phyloP scores from a whole-genome alignment of 768 basidiomycete genomes.

The Piloderma croceum region DNA sequence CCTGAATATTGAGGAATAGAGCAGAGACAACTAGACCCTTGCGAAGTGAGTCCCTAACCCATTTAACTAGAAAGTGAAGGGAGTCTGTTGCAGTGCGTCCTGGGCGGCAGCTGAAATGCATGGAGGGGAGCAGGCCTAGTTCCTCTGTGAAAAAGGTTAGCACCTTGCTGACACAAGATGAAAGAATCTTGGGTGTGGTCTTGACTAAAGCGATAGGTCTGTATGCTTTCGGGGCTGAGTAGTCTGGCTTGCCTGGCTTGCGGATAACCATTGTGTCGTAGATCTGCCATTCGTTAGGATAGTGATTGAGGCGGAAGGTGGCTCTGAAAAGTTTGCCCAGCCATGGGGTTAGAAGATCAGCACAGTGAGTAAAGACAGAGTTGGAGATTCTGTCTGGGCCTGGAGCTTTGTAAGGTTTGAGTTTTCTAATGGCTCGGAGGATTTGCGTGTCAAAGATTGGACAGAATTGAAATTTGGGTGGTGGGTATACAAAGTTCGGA shows the following conservation, averaged over 20 bases:
- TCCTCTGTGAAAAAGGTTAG: conserved; percentile 5
- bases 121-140: conserved; percentile 20
- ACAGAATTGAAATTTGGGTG: background rate
- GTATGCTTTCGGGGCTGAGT: conserved; percentile 23
- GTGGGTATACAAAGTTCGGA: conserved; percentile 5
- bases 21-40: conserved; percentile 16
- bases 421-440: background rate
- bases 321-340: conserved; percentile 26
- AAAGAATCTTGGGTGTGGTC: conserved; percentile 9
- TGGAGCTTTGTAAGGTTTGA: conserved; percentile 18
- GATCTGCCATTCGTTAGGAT: conserved; percentile 20
- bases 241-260: too few species aligned
- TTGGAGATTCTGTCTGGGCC: conserved; percentile 24
- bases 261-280: conserved; percentile 21
- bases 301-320: conserved; percentile 16
- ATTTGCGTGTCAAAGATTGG: conserved; percentile 15
- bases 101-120: conserved; percentile 28
- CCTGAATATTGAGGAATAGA: too few species aligned
- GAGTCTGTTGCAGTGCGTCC: conserved; percentile 25
- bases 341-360: conserved; percentile 15
- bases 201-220: conserved; percentile 26
- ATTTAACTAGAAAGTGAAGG: conserved; percentile 18
- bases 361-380: conserved; percentile 17
- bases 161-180: conserved; percentile 5
- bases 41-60: conserved; percentile 19